Conservation (phyloP, 177 flowering plant species). For the Telopea speciosissima region DNA sequence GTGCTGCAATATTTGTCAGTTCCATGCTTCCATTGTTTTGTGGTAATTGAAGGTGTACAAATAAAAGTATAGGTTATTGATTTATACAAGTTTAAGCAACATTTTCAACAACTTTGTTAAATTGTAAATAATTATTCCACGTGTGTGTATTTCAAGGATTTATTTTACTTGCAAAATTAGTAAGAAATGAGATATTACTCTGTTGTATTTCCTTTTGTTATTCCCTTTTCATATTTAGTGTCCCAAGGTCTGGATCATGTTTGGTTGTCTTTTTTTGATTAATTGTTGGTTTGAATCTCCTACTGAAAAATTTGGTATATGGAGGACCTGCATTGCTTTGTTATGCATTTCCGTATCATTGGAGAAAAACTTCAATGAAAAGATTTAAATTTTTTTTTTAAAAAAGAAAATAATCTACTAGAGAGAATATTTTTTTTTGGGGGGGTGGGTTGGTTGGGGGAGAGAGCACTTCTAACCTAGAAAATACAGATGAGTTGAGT, state of each 20-base stretch:
- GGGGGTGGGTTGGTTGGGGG: too few species aligned
- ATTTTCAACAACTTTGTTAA: neutral
- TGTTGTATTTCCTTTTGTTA: neutral
- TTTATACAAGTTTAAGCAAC: neutral
- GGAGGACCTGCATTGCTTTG: too few species aligned
- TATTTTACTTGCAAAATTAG: neutral
- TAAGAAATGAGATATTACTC: neutral
- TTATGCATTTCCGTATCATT: too few species aligned
- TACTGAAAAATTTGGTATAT: neutral
- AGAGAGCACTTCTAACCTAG: too few species aligned
- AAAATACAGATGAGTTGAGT: neutral
- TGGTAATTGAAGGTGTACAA: neutral
- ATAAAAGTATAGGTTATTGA: neutral
- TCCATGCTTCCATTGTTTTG: neutral
- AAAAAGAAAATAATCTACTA: too few species aligned
- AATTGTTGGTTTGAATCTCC: neutral
- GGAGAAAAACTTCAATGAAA: neutral
- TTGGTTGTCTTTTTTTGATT: neutral
- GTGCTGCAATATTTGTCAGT: neutral
- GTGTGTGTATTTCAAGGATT: neutral
- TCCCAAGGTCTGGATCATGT: neutral
- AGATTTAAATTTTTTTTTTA: neutral
- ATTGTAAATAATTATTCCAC: neutral
- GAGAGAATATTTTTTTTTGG: too few species aligned
- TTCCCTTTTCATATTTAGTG: neutral